Evolutionary conservation across 345 rosid species (phyloP), one percentile per base, ranked within the genome.

Genomic region (Camelina sativa): DNA sequence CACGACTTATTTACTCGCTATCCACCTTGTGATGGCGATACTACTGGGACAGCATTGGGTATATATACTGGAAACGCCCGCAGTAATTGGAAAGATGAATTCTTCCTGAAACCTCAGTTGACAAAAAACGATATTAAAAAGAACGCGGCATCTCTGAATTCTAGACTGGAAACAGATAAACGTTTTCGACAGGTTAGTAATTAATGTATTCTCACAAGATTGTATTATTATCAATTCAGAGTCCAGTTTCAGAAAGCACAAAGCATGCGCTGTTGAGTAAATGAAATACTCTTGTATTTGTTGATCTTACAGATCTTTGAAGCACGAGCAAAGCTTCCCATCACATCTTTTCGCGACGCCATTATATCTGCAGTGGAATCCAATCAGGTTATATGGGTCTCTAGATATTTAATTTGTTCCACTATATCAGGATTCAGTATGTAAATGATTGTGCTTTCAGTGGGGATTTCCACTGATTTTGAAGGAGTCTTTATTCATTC

Each of bases 311-410:
- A 90, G 99, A 84, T 89, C 76, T 30, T 71, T 82, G 79, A 82
- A 80, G 74, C 56, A 63, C 86, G 92, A 73, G 82, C 82, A 69
- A 90, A 82, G 87, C 97, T 95, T 60, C 99, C 99, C 62, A 95
- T 95, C 61, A 73, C 96, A 64, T 82, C 92, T 28, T 89, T 86
- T 76, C 80, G 73, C 80, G 90, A 88, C 65, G 82, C 65, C 74
- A 92, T 95, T 72, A 84, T 85, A 71, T 88, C 97, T 30, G 80
- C 92, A 41, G 75, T 90, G 55, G 92, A 86, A 68, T 86, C 89
- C 62, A 81, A 86, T 81, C 97, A 90, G 97, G 99, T 91, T 70
- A 72, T 68, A 67, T 59, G 38, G 37, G 65, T 58, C 63, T 19
- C 41, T 16, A 22, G 68, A 35, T 62, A 56, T 78, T 28, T 72